These are phyloP conservation scores for Corymbia citriodora DNA, from an alignment of 441 rosid species.

Conservation along the genomic window DNA sequence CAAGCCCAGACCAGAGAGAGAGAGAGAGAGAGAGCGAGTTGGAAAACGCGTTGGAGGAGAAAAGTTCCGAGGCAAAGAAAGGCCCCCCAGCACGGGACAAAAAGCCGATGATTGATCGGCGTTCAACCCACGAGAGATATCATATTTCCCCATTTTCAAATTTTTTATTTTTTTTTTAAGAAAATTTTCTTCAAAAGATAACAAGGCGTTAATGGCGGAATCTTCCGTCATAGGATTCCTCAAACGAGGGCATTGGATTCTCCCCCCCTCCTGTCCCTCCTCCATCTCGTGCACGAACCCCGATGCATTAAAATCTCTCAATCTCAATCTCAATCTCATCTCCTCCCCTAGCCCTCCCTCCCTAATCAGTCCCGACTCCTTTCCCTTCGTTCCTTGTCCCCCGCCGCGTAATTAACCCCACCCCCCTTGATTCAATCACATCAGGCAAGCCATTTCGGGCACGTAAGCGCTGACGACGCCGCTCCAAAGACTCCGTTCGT, in stretches of 20 bases:
- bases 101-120: neutral
- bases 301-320: neutral
- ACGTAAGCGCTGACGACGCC: neutral
- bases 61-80: neutral
- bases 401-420: neutral
- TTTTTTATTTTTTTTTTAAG: neutral
- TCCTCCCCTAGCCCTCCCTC: neutral
- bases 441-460: neutral
- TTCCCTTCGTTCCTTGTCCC: neutral
- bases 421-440: fast-evolving
- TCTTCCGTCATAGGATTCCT: slow-evolving; percentile 39
- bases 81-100: neutral
- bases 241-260: neutral
- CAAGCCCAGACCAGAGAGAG: neutral
- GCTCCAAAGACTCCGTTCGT: neutral
- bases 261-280: no score
- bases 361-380: neutral
- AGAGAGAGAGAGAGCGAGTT: neutral
- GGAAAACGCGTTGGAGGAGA: neutral
- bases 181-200: neutral
- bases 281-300: neutral
- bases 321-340: neutral
- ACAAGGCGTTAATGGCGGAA: neutral
- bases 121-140: neutral
- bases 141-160: neutral